phyloP scores from a whole-genome alignment of 2,329 filamentous ascomycete species.

The Penicillium sumatraense region DNA sequence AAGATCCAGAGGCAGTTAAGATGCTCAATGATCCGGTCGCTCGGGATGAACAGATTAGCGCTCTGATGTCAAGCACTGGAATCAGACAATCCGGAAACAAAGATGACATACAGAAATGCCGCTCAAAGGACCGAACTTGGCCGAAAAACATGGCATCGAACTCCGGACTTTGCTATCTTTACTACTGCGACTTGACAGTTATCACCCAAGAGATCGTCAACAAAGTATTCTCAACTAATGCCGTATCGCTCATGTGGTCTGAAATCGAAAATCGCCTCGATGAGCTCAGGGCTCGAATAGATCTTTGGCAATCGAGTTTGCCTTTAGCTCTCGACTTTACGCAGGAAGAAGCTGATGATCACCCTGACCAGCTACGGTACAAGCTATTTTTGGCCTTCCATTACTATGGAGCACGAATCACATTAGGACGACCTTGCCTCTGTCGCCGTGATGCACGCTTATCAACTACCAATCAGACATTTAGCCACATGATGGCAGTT shows the following conservation, averaged over 20 bases:
- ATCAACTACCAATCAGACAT: constrained; percentile 32
- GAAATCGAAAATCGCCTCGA: constrained; percentile 47
- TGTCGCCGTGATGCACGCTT: constrained; percentile 47
- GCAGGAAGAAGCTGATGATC: constrained; percentile 36
- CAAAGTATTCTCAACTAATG: constrained; percentile 47
- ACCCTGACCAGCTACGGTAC: constrained; percentile 39
- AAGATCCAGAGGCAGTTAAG: constrained; percentile 34
- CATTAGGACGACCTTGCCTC: constrained; percentile 51
- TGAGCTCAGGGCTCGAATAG: constrained; percentile 42
- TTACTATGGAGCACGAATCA: constrained; percentile 50
- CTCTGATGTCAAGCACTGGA: constrained; percentile 34
- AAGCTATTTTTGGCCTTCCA: constrained; percentile 49
- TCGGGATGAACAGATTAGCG: constrained; percentile 36
- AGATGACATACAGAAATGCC: constrained; percentile 27
- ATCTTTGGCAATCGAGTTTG: constrained; percentile 45
- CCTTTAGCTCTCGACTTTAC: constrained; percentile 44
- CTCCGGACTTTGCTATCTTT: constrained; percentile 44
- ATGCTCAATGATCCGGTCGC: constrained; percentile 37
- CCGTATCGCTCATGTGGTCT: constrained; percentile 42
- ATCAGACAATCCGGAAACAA: constrained; percentile 33
- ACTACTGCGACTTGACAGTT: constrained; percentile 44
- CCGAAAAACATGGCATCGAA: constrained; percentile 40
- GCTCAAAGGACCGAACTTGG: constrained; percentile 37
- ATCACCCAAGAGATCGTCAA: constrained; percentile 48
- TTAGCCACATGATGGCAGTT: constrained; percentile 46